Conservation (phyloP, 495 filamentous ascomycete genomes). For the Podospora fimiseda region DNA sequence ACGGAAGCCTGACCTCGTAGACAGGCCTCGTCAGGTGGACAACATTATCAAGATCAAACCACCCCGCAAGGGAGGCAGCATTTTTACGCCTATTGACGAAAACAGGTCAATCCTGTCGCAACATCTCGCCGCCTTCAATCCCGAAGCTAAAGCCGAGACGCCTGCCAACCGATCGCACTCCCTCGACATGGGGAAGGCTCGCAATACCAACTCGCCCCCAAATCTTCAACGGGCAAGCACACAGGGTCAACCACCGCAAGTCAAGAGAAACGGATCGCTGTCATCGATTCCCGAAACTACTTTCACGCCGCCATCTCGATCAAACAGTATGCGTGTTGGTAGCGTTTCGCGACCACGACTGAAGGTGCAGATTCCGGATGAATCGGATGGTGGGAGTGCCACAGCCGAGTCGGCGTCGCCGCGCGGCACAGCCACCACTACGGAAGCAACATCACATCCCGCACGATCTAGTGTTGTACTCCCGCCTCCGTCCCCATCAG, state of each 20-base stretch:
- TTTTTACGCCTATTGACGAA: conserved; percentile 96
- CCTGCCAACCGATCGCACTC: conserved; percentile 54
- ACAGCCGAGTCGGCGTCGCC: conserved; percentile 68
- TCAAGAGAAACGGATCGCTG: conserved; percentile 46
- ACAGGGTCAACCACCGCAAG: conserved; percentile 27
- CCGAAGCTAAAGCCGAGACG: conserved; percentile 39
- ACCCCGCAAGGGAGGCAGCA: conserved; percentile 74
- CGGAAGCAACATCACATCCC: conserved; percentile 38
- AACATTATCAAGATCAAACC: conserved; percentile 64
- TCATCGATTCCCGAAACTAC: conserved; percentile 49
- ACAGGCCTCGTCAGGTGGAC: conserved; percentile 32
- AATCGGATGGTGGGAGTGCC: conserved; percentile 75
- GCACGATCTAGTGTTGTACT: conserved; percentile 59
- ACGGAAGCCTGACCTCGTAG: conserved; percentile 38
- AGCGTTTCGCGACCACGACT: conserved; percentile 67
- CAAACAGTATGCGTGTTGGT: conserved; percentile 57
- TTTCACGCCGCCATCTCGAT: conserved; percentile 66
- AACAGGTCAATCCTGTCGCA: conserved; percentile 80
- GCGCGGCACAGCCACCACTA: conserved; percentile 60
- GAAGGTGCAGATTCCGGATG: conserved; percentile 90
- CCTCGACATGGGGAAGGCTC: conserved; percentile 31
- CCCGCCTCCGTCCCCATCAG: conserved; percentile 85
- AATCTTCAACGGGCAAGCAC: conserved; percentile 41
- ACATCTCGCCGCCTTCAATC: conserved; percentile 61
- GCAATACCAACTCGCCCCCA: conserved; percentile 44